These are phyloP conservation scores for Colletotrichum navitas DNA, from an alignment of 2,329 filamentous ascomycete species.

Conservation along the genomic window DNA sequence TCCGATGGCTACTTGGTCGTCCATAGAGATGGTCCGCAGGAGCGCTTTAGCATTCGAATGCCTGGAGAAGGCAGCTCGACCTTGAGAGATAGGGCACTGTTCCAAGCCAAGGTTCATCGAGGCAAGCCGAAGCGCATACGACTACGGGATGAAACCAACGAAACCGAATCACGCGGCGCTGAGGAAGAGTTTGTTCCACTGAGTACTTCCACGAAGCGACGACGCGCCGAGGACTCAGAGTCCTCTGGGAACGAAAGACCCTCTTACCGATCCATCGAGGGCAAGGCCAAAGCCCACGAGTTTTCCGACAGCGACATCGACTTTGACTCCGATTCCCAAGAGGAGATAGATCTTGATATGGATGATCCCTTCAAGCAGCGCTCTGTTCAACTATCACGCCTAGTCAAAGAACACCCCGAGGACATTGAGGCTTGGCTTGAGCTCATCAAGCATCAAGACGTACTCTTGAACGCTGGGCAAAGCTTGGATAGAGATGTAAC, in stretches of 20 bases:
- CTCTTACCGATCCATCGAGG: conserved; percentile 75
- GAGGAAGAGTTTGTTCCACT: conserved; percentile 65
- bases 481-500: conserved; percentile 60
- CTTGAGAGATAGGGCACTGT: conserved; percentile 61
- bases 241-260: conserved; percentile 59
- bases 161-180: conserved; percentile 43
- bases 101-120: conserved; percentile 58
- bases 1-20: conserved; percentile 71
- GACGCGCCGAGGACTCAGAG: conserved; percentile 58
- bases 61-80: conserved; percentile 57
- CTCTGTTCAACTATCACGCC: conserved; percentile 72
- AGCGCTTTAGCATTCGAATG: conserved; percentile 65
- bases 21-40: conserved; percentile 71
- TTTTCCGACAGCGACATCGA: conserved; percentile 63
- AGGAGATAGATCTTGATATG: conserved; percentile 49
- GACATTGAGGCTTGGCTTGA: conserved; percentile 81
- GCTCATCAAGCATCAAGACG: conserved; percentile 83
- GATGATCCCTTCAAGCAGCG: conserved; percentile 64
- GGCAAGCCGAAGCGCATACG: conserved; percentile 56
- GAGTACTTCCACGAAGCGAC: conserved; percentile 19
- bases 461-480: conserved; percentile 67
- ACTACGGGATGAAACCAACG: conserved; percentile 46
- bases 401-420: conserved; percentile 73
- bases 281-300: conserved; percentile 67
- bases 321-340: conserved; percentile 60